Conservation (phyloP, 2,329 filamentous ascomycete genomes). For the Colletotrichum brevisporum region DNA sequence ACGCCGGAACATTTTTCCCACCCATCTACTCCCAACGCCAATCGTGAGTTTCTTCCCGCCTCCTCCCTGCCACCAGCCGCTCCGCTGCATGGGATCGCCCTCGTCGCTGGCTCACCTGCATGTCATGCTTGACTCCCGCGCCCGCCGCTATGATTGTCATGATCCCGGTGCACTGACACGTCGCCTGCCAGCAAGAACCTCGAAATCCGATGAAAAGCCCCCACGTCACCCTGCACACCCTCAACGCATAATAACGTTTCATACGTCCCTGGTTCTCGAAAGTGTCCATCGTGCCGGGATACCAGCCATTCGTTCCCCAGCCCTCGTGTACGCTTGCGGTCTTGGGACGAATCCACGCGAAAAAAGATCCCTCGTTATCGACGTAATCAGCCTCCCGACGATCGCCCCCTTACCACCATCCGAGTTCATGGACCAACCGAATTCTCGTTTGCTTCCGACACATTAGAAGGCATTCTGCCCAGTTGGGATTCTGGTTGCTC, state of each 20-base stretch:
- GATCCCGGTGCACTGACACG: constrained; percentile 39
- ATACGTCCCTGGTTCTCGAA: constrained; percentile 39
- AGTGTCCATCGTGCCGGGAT: constrained; percentile 33
- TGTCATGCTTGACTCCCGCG: constrained; percentile 31
- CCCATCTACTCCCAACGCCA: constrained; percentile 13
- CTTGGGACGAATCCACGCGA: constrained; percentile 37
- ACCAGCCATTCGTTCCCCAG: constrained; percentile 19
- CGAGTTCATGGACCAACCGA: constrained; percentile 50
- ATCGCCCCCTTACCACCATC: constrained; percentile 14
- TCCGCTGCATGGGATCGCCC: constrained; percentile 20
- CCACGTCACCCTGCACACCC: constrained; percentile 35
- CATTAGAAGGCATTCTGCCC: constrained; percentile 32
- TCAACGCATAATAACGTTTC: constrained; percentile 48
- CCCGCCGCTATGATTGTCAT: constrained; percentile 28
- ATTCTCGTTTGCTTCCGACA: constrained; percentile 36
- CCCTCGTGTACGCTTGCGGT: constrained; percentile 19
- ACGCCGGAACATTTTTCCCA: constrained; percentile 10
- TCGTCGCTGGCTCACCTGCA: constrained; percentile 29
- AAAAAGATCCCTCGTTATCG: constrained; percentile 21
- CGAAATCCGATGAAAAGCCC: constrained; percentile 37
- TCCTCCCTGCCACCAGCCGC: constrained; percentile 24
- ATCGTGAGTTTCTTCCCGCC: constrained; percentile 21
- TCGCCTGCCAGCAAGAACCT: constrained; percentile 24
- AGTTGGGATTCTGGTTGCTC: constrained; percentile 16
- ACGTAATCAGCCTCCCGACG: constrained; percentile 33